A percentile compares a stretch with the other conserved stretches of the same genome.
These are phyloP conservation scores for Calocera viscosa DNA, from an alignment of 768 basidiomycete species.

Conservation along the genomic window DNA sequence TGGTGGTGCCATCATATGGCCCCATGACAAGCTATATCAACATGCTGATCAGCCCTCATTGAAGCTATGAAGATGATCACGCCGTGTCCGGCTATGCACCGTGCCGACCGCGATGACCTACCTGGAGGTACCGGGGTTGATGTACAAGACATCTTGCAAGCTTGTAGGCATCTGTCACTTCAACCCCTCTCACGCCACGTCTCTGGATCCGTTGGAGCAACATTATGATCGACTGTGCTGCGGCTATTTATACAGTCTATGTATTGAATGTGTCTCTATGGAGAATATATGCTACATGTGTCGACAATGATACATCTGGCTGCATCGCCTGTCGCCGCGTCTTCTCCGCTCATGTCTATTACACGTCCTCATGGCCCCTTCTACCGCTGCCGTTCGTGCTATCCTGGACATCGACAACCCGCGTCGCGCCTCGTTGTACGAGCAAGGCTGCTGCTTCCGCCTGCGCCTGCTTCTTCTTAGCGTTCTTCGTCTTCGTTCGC, in stretches of 20 bases:
- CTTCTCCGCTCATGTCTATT: not conserved
- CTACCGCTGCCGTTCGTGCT: not conserved
- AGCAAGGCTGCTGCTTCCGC: not conserved
- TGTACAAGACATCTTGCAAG: too few species aligned
- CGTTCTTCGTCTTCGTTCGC: not conserved
- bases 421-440: not conserved
- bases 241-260: not conserved
- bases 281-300: not conserved
- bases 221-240: not conserved
- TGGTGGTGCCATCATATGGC: too few species aligned
- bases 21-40: too few species aligned
- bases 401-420: not conserved
- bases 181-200: too few species aligned
- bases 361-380: not conserved
- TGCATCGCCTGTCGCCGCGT: not conserved
- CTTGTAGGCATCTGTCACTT: too few species aligned
- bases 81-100: too few species aligned
- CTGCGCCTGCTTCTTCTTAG: conserved; percentile 2
- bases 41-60: too few species aligned
- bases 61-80: too few species aligned
- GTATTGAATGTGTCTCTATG: not conserved
- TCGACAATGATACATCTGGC: not conserved
- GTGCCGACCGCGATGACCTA: too few species aligned
- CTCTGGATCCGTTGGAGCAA: not conserved
- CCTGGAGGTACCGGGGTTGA: too few species aligned